Percentiles rank a stretch among this genome's conserved stretches.
Conservation (phyloP, 805 yeast species). For the Teunomyces cretensis region DNA sequence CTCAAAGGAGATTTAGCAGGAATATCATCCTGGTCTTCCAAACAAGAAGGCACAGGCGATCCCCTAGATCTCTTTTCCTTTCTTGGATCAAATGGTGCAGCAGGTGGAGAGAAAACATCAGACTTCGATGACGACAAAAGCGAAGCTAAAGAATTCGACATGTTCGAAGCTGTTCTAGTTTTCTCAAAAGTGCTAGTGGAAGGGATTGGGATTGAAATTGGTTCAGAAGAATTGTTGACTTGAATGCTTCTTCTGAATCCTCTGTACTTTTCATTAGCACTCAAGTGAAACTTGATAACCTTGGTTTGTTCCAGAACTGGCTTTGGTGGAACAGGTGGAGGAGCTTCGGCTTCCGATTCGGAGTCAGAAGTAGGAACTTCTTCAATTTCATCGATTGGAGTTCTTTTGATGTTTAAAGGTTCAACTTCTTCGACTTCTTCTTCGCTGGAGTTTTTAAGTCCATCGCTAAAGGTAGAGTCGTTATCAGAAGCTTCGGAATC, state of each 20-base stretch:
- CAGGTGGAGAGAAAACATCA: slow-evolving; percentile 11
- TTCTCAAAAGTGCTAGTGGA: background rate
- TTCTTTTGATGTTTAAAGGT: slow-evolving; percentile 25
- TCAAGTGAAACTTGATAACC: slow-evolving; percentile 24
- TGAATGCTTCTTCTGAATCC: slow-evolving; percentile 42
- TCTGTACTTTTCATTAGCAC: slow-evolving; percentile 35
- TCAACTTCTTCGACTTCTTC: slow-evolving; percentile 16
- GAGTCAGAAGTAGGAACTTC: slow-evolving; percentile 1
- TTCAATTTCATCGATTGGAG: slow-evolving; percentile 10
- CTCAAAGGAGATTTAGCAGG: slow-evolving; percentile 15
- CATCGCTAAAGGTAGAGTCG: slow-evolving; percentile 20
- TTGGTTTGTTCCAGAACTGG: background rate
- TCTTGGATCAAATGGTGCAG: slow-evolving; percentile 23
- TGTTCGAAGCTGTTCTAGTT: slow-evolving; percentile 7
- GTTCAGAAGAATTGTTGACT: slow-evolving; percentile 16
- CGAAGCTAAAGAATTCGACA: slow-evolving; percentile 13
- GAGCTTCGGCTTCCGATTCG: slow-evolving; percentile 9
- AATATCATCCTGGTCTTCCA: slow-evolving; percentile 10
- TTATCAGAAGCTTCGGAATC: slow-evolving; percentile 20
- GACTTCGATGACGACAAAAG: slow-evolving; percentile 10
- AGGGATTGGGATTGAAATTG: slow-evolving; percentile 16
- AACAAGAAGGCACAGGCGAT: slow-evolving; percentile 11
- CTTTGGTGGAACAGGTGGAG: slow-evolving; percentile 12
- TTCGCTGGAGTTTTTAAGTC: slow-evolving; percentile 7
- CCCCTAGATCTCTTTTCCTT: slow-evolving; percentile 15